Evolutionary conservation across 306 rosid genomes (phyloP).

Genomic region (Pterocarpus macrocarpus): DNA sequence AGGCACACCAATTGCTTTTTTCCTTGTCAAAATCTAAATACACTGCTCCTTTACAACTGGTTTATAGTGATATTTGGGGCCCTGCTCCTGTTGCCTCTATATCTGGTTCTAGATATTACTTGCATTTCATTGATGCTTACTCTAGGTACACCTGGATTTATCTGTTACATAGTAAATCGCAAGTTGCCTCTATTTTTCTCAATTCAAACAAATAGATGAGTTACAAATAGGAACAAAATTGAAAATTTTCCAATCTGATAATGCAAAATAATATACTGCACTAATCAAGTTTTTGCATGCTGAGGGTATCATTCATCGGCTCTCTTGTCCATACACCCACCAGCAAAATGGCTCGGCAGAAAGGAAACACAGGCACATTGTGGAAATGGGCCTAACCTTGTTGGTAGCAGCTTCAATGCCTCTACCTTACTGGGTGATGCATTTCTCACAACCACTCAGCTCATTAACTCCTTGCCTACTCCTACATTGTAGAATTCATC

Average conservation of each 20-base stretch:
- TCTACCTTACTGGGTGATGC: not conserved
- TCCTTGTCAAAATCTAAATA: not conserved
- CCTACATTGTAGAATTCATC: not conserved
- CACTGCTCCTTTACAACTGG: not conserved
- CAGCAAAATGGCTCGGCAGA: not conserved
- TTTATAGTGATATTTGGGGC: not conserved
- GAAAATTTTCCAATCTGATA: too few species aligned
- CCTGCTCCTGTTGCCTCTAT: not conserved
- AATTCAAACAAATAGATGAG: too few species aligned
- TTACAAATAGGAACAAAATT: too few species aligned
- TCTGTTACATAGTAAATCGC: too few species aligned
- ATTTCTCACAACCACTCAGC: not conserved
- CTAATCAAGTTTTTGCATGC: not conserved
- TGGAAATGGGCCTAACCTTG: not conserved
- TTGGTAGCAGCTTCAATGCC: not conserved
- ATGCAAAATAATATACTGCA: too few species aligned
- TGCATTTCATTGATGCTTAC: too few species aligned
- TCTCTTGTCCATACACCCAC: not conserved
- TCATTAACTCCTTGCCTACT: not conserved
- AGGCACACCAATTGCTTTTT: not conserved
- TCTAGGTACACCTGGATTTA: too few species aligned
- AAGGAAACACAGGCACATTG: not conserved
- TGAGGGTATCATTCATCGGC: not conserved
- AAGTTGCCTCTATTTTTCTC: too few species aligned
- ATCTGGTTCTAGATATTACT: too few species aligned